Base-by-base conservation (phyloP, 257 asterid genomes). In the Nicotiana tomentosiformis region DNA sequence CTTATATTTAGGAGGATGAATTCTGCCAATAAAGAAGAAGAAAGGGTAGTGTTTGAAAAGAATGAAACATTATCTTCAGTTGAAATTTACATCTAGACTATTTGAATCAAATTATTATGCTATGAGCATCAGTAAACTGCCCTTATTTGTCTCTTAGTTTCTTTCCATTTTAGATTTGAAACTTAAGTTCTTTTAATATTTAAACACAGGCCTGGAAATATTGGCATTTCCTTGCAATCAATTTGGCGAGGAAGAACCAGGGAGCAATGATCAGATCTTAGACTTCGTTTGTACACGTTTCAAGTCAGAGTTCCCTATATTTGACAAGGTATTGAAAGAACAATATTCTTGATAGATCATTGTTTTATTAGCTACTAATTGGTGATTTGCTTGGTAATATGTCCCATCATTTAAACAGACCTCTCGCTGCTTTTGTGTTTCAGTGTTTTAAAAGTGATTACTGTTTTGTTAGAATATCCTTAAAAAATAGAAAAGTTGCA, bases 221-320 rank as follows among this genome's bases (percentile, higher is more conserved):
- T 88, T 93, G 23, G 98, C 98, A 51, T 95, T 95, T 80, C 97
- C 98, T 1, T 92, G 98, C 91, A 95, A 95, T 88, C 98, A 95
- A 87, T 95, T 95, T 85, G 98, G 97, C 0, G 91, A 90, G 77
- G 95, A 95, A 87, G 99, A 93, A 81, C 98, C 98, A 2, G 97
- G 95, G 86, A 91, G 86, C 86, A 91, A 85, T 76, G 91, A 88
- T 60, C 90, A 93, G 77, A 93, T 95, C 65, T 77, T 89, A 35
- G 92, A 93, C 76, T 95, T 93, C 32, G 97, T 92, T 29, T 95
- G 98, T 88, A 87, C 92, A 43, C 90, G 91, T 70, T 93, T 93
- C 87, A 90, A 91, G 88, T 90, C 98, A 1, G 90, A 91, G 12
- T 95, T 92, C 82, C 95, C 97, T 66, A 83, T 93, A 82, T 91